phyloP scores from a whole-genome alignment of 148 eudicot species.

The Beta vulgaris region DNA sequence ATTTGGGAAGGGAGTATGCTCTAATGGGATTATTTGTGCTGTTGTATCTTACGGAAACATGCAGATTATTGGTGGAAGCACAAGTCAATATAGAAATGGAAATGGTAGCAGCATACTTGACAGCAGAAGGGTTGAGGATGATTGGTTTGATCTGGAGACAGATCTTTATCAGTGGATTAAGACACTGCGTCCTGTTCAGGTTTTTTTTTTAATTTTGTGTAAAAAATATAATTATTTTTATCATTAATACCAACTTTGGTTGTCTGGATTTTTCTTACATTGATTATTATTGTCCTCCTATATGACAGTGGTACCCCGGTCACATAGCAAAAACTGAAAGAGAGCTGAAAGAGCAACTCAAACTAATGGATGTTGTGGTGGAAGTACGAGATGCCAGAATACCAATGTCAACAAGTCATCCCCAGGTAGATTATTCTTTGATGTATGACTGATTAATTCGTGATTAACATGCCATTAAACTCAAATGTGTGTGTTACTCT shows the following conservation, averaged over 20 bases:
- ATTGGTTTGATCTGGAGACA: slow-evolving; percentile 69
- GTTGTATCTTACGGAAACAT: slow-evolving; percentile 5
- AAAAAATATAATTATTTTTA: no score
- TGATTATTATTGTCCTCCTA: slow-evolving; percentile 13
- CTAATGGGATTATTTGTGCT: background rate
- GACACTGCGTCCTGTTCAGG: slow-evolving; percentile 88
- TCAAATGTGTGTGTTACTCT: background rate
- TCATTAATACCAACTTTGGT: background rate
- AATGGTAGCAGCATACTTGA: slow-evolving; percentile 31
- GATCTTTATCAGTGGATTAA: slow-evolving; percentile 89
- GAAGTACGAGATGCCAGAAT: slow-evolving; percentile 98
- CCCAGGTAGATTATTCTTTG: slow-evolving; percentile 51
- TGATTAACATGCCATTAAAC: background rate
- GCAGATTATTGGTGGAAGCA: slow-evolving; percentile 78
- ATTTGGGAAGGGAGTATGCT: no score
- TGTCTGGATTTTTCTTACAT: background rate
- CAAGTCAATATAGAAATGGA: slow-evolving; percentile 34
- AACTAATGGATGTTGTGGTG: slow-evolving; percentile 96
- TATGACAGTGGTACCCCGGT: slow-evolving; percentile 92
- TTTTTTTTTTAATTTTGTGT: no score
- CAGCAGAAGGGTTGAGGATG: slow-evolving; percentile 42
- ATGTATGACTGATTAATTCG: slow-evolving; percentile 1
- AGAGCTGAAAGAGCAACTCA: slow-evolving; percentile 93
- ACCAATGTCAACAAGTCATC: slow-evolving; percentile 93
- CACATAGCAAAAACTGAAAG: slow-evolving; percentile 98